These are phyloP conservation scores for Stachybotrys chlorohalonatus DNA, from an alignment of 2,329 filamentous ascomycete species.

Conservation along the genomic window DNA sequence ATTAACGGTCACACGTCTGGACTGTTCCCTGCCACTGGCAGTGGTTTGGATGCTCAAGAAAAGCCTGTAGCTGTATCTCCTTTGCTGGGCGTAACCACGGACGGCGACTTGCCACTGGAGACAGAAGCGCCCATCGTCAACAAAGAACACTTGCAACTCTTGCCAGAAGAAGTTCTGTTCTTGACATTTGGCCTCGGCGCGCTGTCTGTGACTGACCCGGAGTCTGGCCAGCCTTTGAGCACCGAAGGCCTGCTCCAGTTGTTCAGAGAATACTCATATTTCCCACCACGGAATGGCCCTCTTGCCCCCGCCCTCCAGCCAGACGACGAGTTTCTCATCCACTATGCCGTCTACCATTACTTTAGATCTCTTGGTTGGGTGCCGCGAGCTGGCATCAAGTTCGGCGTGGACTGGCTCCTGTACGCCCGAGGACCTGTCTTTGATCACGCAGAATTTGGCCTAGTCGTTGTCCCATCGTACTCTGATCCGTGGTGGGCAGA, in stretches of 20 bases:
- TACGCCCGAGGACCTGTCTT: conserved; percentile 92
- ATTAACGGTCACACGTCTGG: conserved; percentile 7
- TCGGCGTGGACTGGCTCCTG: conserved; percentile 88
- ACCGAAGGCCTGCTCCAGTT: conserved; percentile 52
- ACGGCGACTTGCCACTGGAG: neutral
- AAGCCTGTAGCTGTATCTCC: neutral
- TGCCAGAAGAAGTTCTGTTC: conserved; percentile 86
- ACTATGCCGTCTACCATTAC: conserved; percentile 89
- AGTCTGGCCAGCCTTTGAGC: conserved; percentile 35
- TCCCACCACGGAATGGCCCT: conserved; percentile 43
- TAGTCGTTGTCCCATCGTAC: conserved; percentile 79
- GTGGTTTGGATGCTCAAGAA: conserved; percentile 1
- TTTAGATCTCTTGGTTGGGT: conserved; percentile 96
- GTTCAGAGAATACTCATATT: conserved; percentile 62
- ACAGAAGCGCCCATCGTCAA: conserved; percentile 25
- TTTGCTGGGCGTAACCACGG: neutral
- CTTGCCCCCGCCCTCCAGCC: conserved; percentile 42
- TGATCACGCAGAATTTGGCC: conserved; percentile 85
- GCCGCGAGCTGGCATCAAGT: conserved; percentile 85
- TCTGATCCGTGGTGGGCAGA: conserved; percentile 63
- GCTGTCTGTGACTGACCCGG: conserved; percentile 51
- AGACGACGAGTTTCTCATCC: conserved; percentile 76
- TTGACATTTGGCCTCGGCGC: conserved; percentile 72
- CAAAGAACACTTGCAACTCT: conserved; percentile 84
- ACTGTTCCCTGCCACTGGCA: conserved; percentile 4